Conservation (phyloP, 208 protist genomes). For the Tritrichomonas foetus region DNA sequence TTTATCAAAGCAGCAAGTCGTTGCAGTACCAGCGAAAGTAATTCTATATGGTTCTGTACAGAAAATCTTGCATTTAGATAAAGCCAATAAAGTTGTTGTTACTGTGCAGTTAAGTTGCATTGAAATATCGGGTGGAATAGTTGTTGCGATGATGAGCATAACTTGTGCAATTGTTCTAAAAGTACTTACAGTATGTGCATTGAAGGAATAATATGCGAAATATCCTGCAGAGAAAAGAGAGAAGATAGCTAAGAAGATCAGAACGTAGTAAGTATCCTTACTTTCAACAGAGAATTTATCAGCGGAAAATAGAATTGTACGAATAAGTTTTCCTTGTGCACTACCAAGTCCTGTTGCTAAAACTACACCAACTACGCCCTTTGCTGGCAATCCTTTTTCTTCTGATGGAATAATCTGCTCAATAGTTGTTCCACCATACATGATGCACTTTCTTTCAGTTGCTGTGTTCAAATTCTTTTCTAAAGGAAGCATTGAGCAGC, state of each 20-base stretch:
- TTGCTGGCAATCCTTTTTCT: slow-evolving; percentile 54
- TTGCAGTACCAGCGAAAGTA: slow-evolving; percentile 91
- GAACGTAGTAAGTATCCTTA: slow-evolving; percentile 84
- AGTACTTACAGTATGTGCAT: slow-evolving; percentile 61
- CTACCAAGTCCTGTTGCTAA: slow-evolving; percentile 96
- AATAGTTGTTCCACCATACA: slow-evolving; percentile 8
- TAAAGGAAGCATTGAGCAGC: not conserved
- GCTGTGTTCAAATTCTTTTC: not conserved
- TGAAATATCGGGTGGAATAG: slow-evolving; percentile 95
- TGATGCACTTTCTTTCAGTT: not conserved
- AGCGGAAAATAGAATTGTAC: slow-evolving; percentile 75
- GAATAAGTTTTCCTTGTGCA: slow-evolving; percentile 75
- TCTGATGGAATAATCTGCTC: slow-evolving; percentile 16
- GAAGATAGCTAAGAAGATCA: slow-evolving; percentile 89
- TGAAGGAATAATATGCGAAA: slow-evolving; percentile 48
- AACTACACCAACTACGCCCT: slow-evolving; percentile 80
- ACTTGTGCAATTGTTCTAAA: slow-evolving; percentile 95
- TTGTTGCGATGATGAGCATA: slow-evolving; percentile 73
- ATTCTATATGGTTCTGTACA: slow-evolving; percentile 98
- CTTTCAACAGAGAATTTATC: slow-evolving; percentile 84
- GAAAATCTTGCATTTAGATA: slow-evolving; percentile 61
- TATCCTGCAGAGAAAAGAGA: slow-evolving; percentile 62
- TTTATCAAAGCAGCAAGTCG: slow-evolving; percentile 99
- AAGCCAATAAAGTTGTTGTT: slow-evolving; percentile 83
- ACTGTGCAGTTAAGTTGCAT: slow-evolving; percentile 92